Base-by-base conservation (phyloP, 2,329 filamentous ascomycete species). In the Fusarium phyllophilum region DNA sequence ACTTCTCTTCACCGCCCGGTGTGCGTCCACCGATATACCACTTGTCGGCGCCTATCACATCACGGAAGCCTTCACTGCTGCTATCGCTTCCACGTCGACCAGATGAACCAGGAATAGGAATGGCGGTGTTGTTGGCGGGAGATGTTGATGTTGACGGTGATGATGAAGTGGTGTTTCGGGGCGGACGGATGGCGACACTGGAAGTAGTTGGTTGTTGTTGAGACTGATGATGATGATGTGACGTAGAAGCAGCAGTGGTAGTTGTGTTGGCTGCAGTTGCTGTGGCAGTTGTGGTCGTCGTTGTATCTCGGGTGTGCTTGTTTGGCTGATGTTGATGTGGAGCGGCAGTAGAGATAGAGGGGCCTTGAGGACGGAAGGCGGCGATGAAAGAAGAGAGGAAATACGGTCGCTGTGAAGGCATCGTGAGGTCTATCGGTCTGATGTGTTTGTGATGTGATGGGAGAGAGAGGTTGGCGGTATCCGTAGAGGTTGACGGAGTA, bases 11-110 rank as follows among this genome's bases (percentile, higher is more conserved):
- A n/a, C 93, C 93, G 3, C 84, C 87, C 3, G 93, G 92, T 34
- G 93, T 95, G 78, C 92, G 85, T 12, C 93, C 93, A 29, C 93
- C 93, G 62, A 95, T 93, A 78, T 95, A 95, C 92, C 93, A 94
- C 83, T 93, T 94, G 74, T 95, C 93, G 4, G 89, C 88, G 5
- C 91, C 92, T 55, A 90, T 82, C 41, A 91, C 91, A 70, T 95
- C 93, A 59, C 92, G 86, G 81, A 95, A 95, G 4, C 93, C 93
- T 78, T 95, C 93, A 60, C 88, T 91, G 72, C 89, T 92, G 81
- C 91, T 94, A 75, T 95, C 93, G 75, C 92, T 94, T 33, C 92
- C 93, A 63, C 93, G 86, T 63, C 92, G 86, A 20, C 86, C 83
- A 36, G 81, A 78, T 15, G 77, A 74, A 20, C 78, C 78, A 13